Evolutionary conservation across 1,284 basidiomycete species (phyloP), one percentile per base, ranked within the genome.

Genomic region (Cutaneotrichosporon cavernicola): DNA sequence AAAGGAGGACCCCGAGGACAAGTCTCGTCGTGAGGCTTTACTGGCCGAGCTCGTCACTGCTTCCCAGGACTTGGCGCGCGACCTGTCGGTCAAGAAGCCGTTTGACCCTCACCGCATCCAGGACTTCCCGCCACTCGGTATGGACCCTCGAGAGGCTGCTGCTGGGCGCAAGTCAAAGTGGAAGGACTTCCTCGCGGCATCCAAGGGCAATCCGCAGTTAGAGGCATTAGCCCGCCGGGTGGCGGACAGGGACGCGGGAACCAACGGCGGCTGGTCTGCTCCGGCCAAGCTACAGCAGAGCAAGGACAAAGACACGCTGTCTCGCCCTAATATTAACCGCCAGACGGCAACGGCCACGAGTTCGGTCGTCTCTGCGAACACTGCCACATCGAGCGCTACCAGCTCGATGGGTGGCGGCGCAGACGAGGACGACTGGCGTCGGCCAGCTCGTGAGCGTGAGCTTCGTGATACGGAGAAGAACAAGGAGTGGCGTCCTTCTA

Each of bases 51-150:
- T 94, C 38, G 91, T 91, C 4, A 84, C 84, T 57, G 91, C 89
- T 1, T 90, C 89, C 5, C 90, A 95, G 76, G 84, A 86, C 9
- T 84, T 95, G 34, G 92, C 90, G 16, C 85, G 92, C 65, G 90
- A 94, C 80, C 86, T 95, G 34, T 77, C 75, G 40, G 78, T 78
- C 60, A 69, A 70, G 55, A 73, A 67, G 58, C 69, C 65, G 26
- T 68, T 75, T 51, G 73, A 75, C 58, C 61, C 70, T 9, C 70
- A 64, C 16, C 65, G 70, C 22, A 62, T 70, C 22, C 72, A 74
- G 60, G 76, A 80, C 52, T 81, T 81, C 65, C 80, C 80, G 16
- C 76, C 76, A 32, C 68, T 81, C 0, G 78, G 80, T 21, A 73
- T 76, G 5, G 70, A 75, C 4, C 75, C 78, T 4, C 70, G 71